These are phyloP conservation scores for Triticum aestivum DNA, from an alignment of 176 grass and related monocot genomes.

Conservation along the genomic window IWGSC_CS_RefSeq_v2.1 NC_057814.1:620243497-620243996, in stretches of 20 bases:
- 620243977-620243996: too few species aligned
- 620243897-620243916: slow-evolving; percentile 62
- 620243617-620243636: slow-evolving; percentile 71
- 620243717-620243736: too few species aligned
- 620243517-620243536: not conserved
- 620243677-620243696: too few species aligned
- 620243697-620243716: too few species aligned
- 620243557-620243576: slow-evolving; percentile 80
- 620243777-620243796: too few species aligned
- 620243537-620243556: slow-evolving; percentile 63
- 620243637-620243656: slow-evolving; percentile 69
- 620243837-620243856: slow-evolving; percentile 60
- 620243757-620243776: too few species aligned
- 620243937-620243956: not conserved
- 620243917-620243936: slow-evolving; percentile 56
- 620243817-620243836: slow-evolving; percentile 24
- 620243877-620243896: slow-evolving; percentile 75
- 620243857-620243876: slow-evolving; percentile 61
- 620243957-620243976: too few species aligned
- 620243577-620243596: slow-evolving; percentile 68
- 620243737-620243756: too few species aligned
- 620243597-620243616: slow-evolving; percentile 74
- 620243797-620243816: too few species aligned
- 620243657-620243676: slow-evolving; percentile 60
- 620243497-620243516: too few species aligned